phyloP scores from a whole-genome alignment of 306 rosid species.

The Prunus persica region Prunus_persica_NCBIv2 NC_034014.1:29659001-29659500 shows the following conservation, averaged over 20 bases:
- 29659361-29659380: constrained; percentile 81
- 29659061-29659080: constrained; percentile 89
- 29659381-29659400: constrained; percentile 85
- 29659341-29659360: constrained; percentile 77
- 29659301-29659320: constrained; percentile 73
- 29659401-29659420: constrained; percentile 72
- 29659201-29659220: background rate
- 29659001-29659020: constrained; percentile 18
- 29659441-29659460: constrained; percentile 81
- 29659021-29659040: constrained; percentile 85
- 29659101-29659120: constrained; percentile 89
- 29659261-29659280: constrained; percentile 72
- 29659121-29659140: constrained; percentile 86
- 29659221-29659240: constrained; percentile 17
- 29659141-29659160: constrained; percentile 86
- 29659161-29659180: constrained; percentile 85
- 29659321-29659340: constrained; percentile 93
- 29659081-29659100: constrained; percentile 80
- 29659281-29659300: constrained; percentile 64
- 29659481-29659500: constrained; percentile 87
- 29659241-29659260: background rate
- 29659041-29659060: constrained; percentile 93
- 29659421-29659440: constrained; percentile 70
- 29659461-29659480: constrained; percentile 95
- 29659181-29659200: constrained; percentile 28